These are phyloP conservation scores for Rhizoctonia solani DNA, from an alignment of 1,284 basidiomycete species.

Conservation along the genomic window DNA sequence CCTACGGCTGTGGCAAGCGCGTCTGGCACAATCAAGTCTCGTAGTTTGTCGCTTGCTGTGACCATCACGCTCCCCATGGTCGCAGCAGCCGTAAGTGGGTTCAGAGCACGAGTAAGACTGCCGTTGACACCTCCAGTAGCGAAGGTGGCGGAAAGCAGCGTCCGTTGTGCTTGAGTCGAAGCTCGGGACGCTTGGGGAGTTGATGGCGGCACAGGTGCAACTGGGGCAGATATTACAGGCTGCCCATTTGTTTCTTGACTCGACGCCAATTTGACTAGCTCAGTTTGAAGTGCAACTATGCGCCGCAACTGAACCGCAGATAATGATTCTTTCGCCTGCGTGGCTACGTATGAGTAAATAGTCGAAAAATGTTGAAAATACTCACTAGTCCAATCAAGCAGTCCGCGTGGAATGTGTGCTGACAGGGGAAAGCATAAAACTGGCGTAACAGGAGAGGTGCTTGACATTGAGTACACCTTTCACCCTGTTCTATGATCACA, in stretches of 20 bases:
- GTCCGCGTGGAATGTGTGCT: constrained; percentile 94
- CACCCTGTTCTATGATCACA: constrained; percentile 86
- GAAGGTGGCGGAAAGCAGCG: constrained; percentile 75
- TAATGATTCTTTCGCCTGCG: constrained; percentile 86
- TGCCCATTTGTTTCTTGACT: constrained; percentile 42
- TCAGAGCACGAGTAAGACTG: constrained; percentile 26
- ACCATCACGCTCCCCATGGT: constrained; percentile 57
- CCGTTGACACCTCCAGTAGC: constrained; percentile 46
- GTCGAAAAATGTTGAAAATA: constrained; percentile 31
- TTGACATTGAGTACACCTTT: constrained; percentile 83
- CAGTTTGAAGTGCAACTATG: constrained; percentile 81
- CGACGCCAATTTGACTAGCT: constrained; percentile 65
- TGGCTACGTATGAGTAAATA: constrained; percentile 13
- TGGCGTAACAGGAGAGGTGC: constrained; percentile 80
- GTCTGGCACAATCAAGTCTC: constrained; percentile 91
- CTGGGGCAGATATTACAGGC: constrained; percentile 37
- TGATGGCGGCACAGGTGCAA: constrained; percentile 37
- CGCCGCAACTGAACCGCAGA: constrained; percentile 79
- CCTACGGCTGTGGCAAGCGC: constrained; percentile 76
- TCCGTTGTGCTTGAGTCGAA: constrained; percentile 52
- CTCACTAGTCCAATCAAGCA: constrained; percentile 89
- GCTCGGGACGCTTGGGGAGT: constrained; percentile 37
- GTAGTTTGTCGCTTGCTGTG: constrained; percentile 84
- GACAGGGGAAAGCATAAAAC: constrained; percentile 98
- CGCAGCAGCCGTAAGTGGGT: constrained; percentile 69